phyloP scores from a whole-genome alignment of 139 green algal genomes.

The Medakamo hakoo region DNA sequence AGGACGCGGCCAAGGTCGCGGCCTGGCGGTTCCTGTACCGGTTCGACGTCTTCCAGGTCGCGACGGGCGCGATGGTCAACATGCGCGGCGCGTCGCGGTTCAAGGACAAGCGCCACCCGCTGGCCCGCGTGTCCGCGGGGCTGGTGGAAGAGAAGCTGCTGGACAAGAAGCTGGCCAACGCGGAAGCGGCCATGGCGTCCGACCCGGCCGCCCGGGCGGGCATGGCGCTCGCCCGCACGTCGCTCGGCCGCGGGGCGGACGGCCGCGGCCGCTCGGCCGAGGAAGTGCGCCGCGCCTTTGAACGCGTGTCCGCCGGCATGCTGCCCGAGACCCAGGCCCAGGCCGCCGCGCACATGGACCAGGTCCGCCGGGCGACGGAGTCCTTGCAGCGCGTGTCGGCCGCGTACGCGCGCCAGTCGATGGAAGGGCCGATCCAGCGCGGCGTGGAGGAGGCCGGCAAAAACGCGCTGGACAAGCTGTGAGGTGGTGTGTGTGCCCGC shows the following conservation, averaged over 20 bases:
- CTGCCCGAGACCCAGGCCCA: not conserved
- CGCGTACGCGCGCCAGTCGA: not conserved
- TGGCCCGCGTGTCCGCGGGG: conserved; percentile 18
- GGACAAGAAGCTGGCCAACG: conserved; percentile 28
- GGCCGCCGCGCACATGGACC: not conserved
- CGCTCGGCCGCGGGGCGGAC: not conserved
- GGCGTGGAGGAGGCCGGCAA: too few relatives aligned
- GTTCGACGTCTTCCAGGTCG: conserved; percentile 46
- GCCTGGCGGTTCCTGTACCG: conserved; percentile 34
- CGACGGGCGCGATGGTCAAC: conserved; percentile 35
- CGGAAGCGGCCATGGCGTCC: conserved; percentile 2
- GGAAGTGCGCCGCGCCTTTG: not conserved
- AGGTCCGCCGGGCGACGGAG: not conserved
- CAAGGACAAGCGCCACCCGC: conserved; percentile 11
- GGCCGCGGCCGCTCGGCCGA: not conserved
- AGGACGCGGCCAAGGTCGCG: conserved; percentile 49
- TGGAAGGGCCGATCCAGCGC: too few relatives aligned
- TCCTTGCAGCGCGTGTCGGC: not conserved
- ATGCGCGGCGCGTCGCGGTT: conserved; percentile 20
- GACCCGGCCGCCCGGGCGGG: conserved; percentile 3
- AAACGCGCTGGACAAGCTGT: too few relatives aligned
- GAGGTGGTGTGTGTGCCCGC: too few relatives aligned
- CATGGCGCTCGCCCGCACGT: conserved; percentile 6
- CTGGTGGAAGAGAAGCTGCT: conserved; percentile 46
- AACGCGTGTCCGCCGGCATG: not conserved